phyloP scores from a whole-genome alignment of 306 rosid species.

The Corylus americana region DNA sequence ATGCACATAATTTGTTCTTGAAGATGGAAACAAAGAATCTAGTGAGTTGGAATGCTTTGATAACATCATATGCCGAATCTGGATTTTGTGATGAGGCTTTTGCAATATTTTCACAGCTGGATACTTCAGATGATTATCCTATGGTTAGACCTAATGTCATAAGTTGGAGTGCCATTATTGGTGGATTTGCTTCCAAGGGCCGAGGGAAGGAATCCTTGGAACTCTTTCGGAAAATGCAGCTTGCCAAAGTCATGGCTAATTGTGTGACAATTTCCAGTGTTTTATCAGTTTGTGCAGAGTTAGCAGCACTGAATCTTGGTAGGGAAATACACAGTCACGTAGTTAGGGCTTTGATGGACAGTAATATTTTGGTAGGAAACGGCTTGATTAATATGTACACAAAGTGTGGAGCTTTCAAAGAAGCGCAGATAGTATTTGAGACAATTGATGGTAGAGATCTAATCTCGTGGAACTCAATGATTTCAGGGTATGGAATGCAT shows the following conservation, averaged over 20 bases:
- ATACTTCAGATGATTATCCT: conserved; percentile 32
- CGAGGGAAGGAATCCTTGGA: conserved; percentile 56
- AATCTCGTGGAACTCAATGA: conserved; percentile 82
- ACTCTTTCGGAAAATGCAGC: conserved; percentile 79
- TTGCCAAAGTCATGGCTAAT: conserved; percentile 51
- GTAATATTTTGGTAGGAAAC: conserved; percentile 71
- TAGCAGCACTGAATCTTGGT: conserved; percentile 64
- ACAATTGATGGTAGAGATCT: conserved; percentile 52
- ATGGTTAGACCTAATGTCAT: conserved; percentile 61
- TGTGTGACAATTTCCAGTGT: conserved; percentile 63
- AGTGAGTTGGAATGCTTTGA: conserved; percentile 83
- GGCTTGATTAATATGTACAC: conserved; percentile 80
- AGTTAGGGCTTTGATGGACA: conserved; percentile 54
- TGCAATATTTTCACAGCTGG: conserved; percentile 52
- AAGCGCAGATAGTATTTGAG: conserved; percentile 60
- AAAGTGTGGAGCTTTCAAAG: conserved; percentile 68
- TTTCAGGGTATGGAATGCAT: conserved; percentile 79
- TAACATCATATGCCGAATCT: conserved; percentile 71
- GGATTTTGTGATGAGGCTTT: conserved; percentile 75
- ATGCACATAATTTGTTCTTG: conserved; percentile 54
- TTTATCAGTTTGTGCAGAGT: conserved; percentile 72
- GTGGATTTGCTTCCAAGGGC: conserved; percentile 62
- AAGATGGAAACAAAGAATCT: conserved; percentile 58
- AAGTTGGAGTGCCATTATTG: conserved; percentile 81
- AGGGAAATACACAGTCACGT: conserved; percentile 72